Conservation (phyloP, 768 basidiomycete genomes). For the Kwoniella europaea region DNA sequence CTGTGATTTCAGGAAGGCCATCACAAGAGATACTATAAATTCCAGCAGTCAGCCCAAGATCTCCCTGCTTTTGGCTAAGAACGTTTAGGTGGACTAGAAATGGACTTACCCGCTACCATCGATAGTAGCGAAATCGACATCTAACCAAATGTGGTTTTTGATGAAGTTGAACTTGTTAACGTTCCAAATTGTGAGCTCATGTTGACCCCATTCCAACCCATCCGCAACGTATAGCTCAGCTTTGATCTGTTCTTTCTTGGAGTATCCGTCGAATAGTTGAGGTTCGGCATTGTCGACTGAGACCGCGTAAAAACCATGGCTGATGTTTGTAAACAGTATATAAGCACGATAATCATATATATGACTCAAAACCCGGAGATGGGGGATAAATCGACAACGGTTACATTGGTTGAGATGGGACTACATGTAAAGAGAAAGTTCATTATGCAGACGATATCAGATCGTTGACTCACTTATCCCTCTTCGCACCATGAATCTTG, state of each 20-base stretch:
- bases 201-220: conserved; percentile 18
- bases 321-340: neutral
- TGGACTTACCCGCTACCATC: conserved; percentile 19
- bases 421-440: no score
- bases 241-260: conserved; percentile 12
- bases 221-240: conserved; percentile 11
- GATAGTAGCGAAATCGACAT: conserved; percentile 19
- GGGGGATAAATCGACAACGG: no score
- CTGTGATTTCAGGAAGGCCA: conserved; percentile 5
- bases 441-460: no score
- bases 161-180: conserved; percentile 11
- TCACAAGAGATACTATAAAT: conserved; percentile 15
- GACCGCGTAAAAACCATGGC: conserved; percentile 24
- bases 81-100: no score
- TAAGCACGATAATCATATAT: neutral
- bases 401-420: no score
- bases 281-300: conserved; percentile 12
- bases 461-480: conserved; percentile 23
- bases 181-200: conserved; percentile 21
- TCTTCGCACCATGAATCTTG: conserved; percentile 21
- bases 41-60: no score
- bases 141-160: conserved; percentile 15
- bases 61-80: no score
- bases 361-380: no score
- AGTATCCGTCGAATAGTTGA: conserved; percentile 16